Evolutionary conservation across 2,329 filamentous ascomycete species (phyloP).

Genomic region (Alternaria sp.): DNA sequence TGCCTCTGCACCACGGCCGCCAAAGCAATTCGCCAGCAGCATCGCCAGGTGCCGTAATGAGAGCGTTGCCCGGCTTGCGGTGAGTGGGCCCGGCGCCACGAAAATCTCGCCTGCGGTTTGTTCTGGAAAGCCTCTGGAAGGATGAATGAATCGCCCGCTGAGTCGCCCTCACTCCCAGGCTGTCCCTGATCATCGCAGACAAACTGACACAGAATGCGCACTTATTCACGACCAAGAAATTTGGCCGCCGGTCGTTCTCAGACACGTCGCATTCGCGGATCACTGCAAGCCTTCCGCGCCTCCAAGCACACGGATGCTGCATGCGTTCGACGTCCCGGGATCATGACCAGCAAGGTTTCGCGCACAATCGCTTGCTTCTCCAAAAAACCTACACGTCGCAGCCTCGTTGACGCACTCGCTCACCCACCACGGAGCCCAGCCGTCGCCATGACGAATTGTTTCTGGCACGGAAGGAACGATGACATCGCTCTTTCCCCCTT

Average conservation of each 20-base stretch:
- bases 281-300: conserved; percentile 41
- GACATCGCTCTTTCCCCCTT: conserved; percentile 23
- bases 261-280: conserved; percentile 37
- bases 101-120: conserved; percentile 26
- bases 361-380: conserved; percentile 33
- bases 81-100: conserved; percentile 29
- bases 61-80: conserved; percentile 28
- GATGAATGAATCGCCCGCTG: background rate
- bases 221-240: conserved; percentile 7
- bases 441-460: conserved; percentile 14
- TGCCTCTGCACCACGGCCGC: background rate
- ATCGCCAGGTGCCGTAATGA: conserved; percentile 22
- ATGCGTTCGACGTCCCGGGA: conserved; percentile 36
- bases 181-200: conserved; percentile 12
- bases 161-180: conserved; percentile 15
- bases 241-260: conserved; percentile 24
- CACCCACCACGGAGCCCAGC: conserved; percentile 4
- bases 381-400: conserved; percentile 30
- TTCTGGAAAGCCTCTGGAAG: conserved; percentile 34
- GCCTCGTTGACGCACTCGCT: conserved; percentile 11
- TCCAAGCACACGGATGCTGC: conserved; percentile 38
- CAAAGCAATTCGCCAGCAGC: background rate
- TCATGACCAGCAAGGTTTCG: conserved; percentile 31
- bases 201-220: conserved; percentile 19
- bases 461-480: conserved; percentile 24